Conservation (phyloP, 441 rosid species). For the Metrosideros polymorpha region DNA sequence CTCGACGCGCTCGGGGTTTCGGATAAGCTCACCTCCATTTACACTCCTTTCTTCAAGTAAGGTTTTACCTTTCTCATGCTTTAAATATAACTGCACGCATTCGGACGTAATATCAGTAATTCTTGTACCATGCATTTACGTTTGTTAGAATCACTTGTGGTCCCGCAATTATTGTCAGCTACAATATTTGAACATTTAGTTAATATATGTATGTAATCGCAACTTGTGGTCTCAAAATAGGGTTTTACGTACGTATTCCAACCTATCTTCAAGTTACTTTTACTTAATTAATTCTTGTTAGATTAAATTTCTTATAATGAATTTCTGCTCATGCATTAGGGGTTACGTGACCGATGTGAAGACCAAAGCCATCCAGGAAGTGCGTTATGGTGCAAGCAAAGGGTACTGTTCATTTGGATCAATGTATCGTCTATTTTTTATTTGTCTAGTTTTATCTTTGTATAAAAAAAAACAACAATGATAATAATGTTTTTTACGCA, state of each 20-base stretch:
- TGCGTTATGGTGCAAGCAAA: background rate
- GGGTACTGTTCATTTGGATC: background rate
- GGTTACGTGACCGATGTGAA: background rate
- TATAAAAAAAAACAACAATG: background rate
- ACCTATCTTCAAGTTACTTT: background rate
- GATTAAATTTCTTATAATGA: background rate
- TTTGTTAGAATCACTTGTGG: too few species aligned
- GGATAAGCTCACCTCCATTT: slow-evolving; percentile 26
- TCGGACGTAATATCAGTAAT: background rate
- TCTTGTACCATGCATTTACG: background rate
- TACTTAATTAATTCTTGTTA: background rate
- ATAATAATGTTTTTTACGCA: background rate
- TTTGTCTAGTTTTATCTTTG: background rate
- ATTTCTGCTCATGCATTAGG: background rate
- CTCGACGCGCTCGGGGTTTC: slow-evolving; percentile 36
- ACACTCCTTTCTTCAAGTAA: slow-evolving; percentile 9
- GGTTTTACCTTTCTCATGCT: background rate
- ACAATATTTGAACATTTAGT: background rate
- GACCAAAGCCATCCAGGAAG: background rate
- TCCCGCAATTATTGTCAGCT: background rate
- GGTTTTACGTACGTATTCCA: background rate
- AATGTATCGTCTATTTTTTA: background rate
- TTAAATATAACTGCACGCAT: background rate
- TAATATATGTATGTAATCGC: background rate
- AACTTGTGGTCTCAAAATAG: background rate